Evolutionary conservation across 2,329 filamentous ascomycete species (phyloP).

Genomic region (Phoma sp.): DNA sequence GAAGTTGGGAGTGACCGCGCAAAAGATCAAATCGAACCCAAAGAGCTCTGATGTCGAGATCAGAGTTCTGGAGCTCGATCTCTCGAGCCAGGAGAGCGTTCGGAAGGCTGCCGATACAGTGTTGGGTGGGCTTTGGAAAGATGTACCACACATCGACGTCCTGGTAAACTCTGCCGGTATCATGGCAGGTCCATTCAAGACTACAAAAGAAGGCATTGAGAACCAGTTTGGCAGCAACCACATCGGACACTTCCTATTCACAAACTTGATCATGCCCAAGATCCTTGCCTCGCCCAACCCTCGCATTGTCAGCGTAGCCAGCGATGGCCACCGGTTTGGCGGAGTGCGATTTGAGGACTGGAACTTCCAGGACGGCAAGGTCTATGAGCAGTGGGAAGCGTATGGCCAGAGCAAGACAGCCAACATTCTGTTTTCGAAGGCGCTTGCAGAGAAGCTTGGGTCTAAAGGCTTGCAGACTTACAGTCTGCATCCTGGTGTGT

Average conservation of each 20-base stretch:
- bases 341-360: constrained; percentile 55
- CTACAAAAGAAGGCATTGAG: constrained; percentile 47
- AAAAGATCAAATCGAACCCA: constrained; percentile 41
- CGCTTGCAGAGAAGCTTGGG: constrained; percentile 34
- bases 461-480: constrained; percentile 32
- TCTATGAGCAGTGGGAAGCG: constrained; percentile 53
- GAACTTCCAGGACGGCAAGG: constrained; percentile 52
- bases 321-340: constrained; percentile 50
- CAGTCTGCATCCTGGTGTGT: constrained; percentile 41
- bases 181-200: constrained; percentile 43
- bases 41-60: constrained; percentile 45
- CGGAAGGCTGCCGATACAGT: constrained; percentile 45
- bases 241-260: constrained; percentile 58
- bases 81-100: constrained; percentile 46
- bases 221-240: constrained; percentile 58
- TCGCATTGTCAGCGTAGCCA: constrained; percentile 54
- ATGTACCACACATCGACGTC: constrained; percentile 50
- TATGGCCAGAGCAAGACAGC: constrained; percentile 63
- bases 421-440: constrained; percentile 50
- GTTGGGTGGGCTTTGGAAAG: constrained; percentile 33
- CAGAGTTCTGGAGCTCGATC: constrained; percentile 45
- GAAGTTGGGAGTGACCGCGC: constrained; percentile 52
- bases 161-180: constrained; percentile 53
- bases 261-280: constrained; percentile 54
- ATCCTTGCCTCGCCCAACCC: constrained; percentile 43